Base-by-base conservation (phyloP, 139 green algal genomes). In the Chlorella sp. region DNA sequence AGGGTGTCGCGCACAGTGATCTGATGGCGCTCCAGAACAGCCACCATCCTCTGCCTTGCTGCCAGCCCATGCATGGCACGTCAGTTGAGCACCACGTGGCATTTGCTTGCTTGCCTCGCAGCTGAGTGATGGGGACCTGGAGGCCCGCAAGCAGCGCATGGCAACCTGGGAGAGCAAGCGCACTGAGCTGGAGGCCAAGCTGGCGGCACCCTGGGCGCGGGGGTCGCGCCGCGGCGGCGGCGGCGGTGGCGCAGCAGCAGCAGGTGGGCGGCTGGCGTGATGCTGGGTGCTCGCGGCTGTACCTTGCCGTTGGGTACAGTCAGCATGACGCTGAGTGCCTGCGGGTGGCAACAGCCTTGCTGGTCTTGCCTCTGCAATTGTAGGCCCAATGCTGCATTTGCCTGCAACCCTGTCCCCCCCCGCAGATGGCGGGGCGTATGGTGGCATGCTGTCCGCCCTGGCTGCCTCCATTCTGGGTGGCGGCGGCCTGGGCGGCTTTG, bases 131-230 rank as follows among this genome's bases (percentile, higher is more conserved):
- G 78, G 75, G 0, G 78, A 83, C 38, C 41, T 63, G 39, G 78
- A 74, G 41, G 47, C 62, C 0, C 78, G 62, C 3, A 30, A 64
- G 17, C 34, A 75, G 63, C 62, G 41, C 39, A 26, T 65, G 63
- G 18, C 30, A 9, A 25, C 28, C 5, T 83, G 78, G 78, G 78
- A 83, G 41, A 5, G 38, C 9, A 64, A 74, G 5, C 18, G 26
- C 20, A 41, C 28, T 9, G 21, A 28, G 41, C 18, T 75, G 17
- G 78, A 83, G 63, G 28, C 15, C 1, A 13, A 51, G 78, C 78
- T 83, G 39, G 39, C 63, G 39, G 63, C 78, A 13, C 78, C 78
- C 39, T 83, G 78, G 78, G 26, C 60, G n/a, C 38, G 38, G 55
- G 74, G 55, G 1, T 30, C 26, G 1, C 36, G 78, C 3, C 4